These are phyloP conservation scores for Aspergillus piperis DNA, from an alignment of 2,329 filamentous ascomycete species.

Conservation along the genomic window DNA sequence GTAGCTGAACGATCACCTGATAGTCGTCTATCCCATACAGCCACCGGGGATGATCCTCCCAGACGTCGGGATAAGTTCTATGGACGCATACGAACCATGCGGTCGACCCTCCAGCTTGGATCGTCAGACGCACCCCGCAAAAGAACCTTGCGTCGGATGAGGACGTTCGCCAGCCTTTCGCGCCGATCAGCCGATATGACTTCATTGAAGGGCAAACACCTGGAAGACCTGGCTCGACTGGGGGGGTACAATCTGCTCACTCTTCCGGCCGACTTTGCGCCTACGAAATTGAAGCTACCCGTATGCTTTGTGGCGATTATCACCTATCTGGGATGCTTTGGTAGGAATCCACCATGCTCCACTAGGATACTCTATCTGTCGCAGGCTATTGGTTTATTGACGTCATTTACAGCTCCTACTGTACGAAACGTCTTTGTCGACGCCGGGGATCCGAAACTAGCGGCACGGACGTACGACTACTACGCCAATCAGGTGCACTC, in stretches of 20 bases:
- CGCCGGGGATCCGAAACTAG: conserved; percentile 36
- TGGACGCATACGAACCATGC: conserved; percentile 37
- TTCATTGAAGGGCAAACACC: conserved; percentile 36
- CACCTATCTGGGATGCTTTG: conserved; percentile 38
- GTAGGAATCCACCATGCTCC: conserved; percentile 28
- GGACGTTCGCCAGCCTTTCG: conserved; percentile 39
- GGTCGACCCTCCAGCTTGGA: conserved; percentile 35
- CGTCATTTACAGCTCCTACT: conserved; percentile 27
- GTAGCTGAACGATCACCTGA: background rate
- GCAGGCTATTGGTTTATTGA: conserved; percentile 12
- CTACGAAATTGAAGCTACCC: conserved; percentile 42
- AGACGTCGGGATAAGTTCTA: conserved; percentile 27
- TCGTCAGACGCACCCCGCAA: conserved; percentile 17
- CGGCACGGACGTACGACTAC: conserved; percentile 41
- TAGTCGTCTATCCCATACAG: background rate
- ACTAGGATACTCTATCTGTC: conserved; percentile 9
- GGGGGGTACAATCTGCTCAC: conserved; percentile 45
- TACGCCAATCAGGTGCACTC: conserved; percentile 43
- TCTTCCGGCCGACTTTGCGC: conserved; percentile 40
- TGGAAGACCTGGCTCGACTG: conserved; percentile 46
- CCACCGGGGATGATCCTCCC: conserved; percentile 9
- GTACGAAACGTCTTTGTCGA: conserved; percentile 38
- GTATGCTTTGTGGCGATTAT: conserved; percentile 47
- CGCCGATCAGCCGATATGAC: conserved; percentile 31
- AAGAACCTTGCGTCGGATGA: conserved; percentile 40